Percentiles rank a stretch among this genome's conserved stretches.
These are phyloP conservation scores for Cladosporium sp. DNA, from an alignment of 2,329 filamentous ascomycete genomes.

Conservation along the genomic window DNA sequence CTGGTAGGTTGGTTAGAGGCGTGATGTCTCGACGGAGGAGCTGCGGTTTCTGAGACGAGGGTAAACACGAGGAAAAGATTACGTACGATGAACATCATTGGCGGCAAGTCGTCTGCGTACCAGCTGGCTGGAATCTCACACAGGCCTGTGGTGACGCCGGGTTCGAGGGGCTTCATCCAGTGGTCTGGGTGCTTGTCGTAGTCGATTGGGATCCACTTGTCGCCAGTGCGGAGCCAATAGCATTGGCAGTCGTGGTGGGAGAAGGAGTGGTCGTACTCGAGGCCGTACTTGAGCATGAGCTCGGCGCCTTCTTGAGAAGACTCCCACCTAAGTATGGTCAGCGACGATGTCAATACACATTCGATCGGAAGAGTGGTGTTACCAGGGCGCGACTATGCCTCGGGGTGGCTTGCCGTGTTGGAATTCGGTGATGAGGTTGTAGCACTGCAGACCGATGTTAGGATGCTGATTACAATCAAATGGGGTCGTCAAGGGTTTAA, in stretches of 20 bases:
- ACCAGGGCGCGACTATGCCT: constrained; percentile 68
- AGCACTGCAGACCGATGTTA: constrained; percentile 43
- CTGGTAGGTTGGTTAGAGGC: neutral
- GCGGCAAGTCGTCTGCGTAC: constrained; percentile 59
- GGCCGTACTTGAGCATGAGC: constrained; percentile 61
- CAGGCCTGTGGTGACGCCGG: constrained; percentile 57
- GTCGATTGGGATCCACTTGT: constrained; percentile 65
- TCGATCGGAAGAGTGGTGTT: neutral
- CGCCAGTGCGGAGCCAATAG: constrained; percentile 61
- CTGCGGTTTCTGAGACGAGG: too few species aligned
- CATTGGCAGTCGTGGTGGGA: constrained; percentile 61
- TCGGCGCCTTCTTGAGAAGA: constrained; percentile 64
- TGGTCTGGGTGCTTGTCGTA: constrained; percentile 57
- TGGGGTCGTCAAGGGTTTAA: neutral
- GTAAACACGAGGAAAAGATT: too few species aligned
- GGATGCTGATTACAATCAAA: neutral
- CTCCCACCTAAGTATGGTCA: constrained; percentile 52
- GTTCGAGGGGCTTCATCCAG: constrained; percentile 64
- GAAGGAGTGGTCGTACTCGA: constrained; percentile 68
- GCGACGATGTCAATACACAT: neutral
- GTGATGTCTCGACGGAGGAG: too few species aligned
- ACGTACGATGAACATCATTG: constrained; percentile 63
- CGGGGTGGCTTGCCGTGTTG: constrained; percentile 65
- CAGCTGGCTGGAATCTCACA: constrained; percentile 64
- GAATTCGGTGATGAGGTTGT: constrained; percentile 66